Base-by-base conservation (phyloP, 2,329 filamentous ascomycete species). In the Cytospora leucostoma region DNA sequence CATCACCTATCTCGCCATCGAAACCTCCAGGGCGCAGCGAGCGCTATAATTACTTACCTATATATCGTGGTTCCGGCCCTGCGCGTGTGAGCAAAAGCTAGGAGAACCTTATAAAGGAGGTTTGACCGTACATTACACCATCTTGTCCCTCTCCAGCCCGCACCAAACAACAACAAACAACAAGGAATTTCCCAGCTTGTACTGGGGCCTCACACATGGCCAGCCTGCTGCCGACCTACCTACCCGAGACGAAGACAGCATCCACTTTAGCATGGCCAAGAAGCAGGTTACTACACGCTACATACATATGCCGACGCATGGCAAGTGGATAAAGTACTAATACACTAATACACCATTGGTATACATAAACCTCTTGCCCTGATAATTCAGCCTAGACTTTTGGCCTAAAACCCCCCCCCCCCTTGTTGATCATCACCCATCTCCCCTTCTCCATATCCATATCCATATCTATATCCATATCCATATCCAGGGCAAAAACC, bases 381-480 rank as follows among this genome's bases (percentile, higher is more conserved):
- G 57, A 60, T 34, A 60, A 53, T 50, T 60, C 57, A 60, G 57
- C 57, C 44, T 10, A 37, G n/a, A 5, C 15, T 15, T 17, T n/a
- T n/a, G n/a, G n/a, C n/a, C n/a, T n/a, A n/a, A n/a, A n/a, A n/a
- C n/a, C 13, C n/a, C n/a, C 19, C 40, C 40, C n/a, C 11, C 17
- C 7, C 40, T 10, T 47, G 15, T 21, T 12, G n/a, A 7, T 47
- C n/a, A 15, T 56, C 54, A 15, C 44, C 54, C 17, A 8, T 27
- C 12, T 56, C 19, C 12, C 35, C 15, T 49, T 8, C 4, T 35
- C 10, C n/a, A 47, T 27, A 27, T 27, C 27, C 27, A 27, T 27
- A n/a, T 35, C 10, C n/a, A 47, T 27, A 27, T 27, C 27, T 4
- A 27, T 27, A n/a, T n/a, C n/a, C n/a, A n/a, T n/a, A n/a, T n/a